Evolutionary conservation across 257 asterid species (phyloP).

Genomic region (Rehmannia glutinosa): DNA sequence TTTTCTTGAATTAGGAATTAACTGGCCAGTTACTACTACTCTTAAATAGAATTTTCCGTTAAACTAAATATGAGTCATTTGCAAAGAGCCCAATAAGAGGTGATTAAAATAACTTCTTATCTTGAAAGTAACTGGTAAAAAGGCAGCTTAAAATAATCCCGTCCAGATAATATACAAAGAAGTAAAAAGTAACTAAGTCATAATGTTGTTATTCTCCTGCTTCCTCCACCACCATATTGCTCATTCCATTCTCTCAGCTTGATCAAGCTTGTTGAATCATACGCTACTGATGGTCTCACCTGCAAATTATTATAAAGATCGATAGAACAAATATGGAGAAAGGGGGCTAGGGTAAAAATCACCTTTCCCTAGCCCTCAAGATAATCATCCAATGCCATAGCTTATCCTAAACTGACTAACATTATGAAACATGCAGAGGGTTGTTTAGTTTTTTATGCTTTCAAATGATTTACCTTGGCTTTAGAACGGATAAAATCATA

Average conservation of each 20-base stretch:
- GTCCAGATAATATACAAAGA: too few species aligned
- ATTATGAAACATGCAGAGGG: background rate
- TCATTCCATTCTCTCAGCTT: conserved; percentile 80
- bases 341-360: too few species aligned
- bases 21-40: background rate
- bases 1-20: background rate
- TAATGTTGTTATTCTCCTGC: conserved; percentile 36
- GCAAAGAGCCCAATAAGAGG: background rate
- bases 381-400: too few species aligned
- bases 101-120: background rate
- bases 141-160: too few species aligned
- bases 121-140: background rate
- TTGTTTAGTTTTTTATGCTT: background rate
- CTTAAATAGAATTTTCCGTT: background rate
- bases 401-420: background rate
- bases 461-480: conserved; percentile 44
- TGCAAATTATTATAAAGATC: conserved; percentile 19
- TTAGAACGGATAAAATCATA: conserved; percentile 60
- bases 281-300: conserved; percentile 86
- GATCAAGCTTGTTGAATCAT: conserved; percentile 57
- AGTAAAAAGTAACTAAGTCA: too few species aligned
- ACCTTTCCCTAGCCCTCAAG: too few species aligned
- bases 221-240: conserved; percentile 77
- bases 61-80: background rate
- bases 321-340: background rate